Conservation (phyloP, 225 moss, liverwort and hornwort genomes). For the Marchantia paleacea region DNA sequence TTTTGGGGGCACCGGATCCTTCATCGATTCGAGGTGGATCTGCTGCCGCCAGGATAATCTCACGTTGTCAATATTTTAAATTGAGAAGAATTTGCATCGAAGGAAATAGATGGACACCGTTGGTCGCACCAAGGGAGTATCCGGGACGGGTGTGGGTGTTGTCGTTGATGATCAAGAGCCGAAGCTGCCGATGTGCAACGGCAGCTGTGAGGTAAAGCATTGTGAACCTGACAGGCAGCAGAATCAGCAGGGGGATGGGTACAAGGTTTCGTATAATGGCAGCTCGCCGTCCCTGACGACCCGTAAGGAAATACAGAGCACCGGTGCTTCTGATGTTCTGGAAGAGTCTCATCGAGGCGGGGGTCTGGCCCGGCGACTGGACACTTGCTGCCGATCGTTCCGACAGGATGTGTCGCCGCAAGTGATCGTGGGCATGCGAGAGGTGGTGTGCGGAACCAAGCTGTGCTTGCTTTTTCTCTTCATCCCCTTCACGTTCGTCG, state of each 20-base stretch:
- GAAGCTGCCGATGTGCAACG: neutral
- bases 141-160: neutral
- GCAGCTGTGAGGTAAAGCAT: neutral
- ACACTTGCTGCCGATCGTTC: neutral
- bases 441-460: constrained; percentile 35
- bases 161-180: neutral
- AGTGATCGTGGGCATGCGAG: neutral
- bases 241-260: neutral
- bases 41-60: neutral
- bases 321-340: neutral
- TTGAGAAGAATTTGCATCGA: neutral
- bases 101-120: neutral
- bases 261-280: neutral
- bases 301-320: neutral
- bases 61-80: neutral
- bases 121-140: neutral
- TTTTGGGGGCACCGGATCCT: neutral
- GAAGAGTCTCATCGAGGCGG: neutral
- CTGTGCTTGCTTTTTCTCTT: constrained; percentile 29
- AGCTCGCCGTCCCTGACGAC: neutral
- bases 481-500: constrained; percentile 34
- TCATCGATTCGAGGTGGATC: neutral
- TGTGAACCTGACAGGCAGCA: too few species aligned
- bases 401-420: neutral
- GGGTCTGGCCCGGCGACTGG: neutral